Percentiles rank a stretch among this genome's conserved stretches.
Conservation (phyloP, 352 stramenopile genomes). For the Thraustochytrium striatum region DNA sequence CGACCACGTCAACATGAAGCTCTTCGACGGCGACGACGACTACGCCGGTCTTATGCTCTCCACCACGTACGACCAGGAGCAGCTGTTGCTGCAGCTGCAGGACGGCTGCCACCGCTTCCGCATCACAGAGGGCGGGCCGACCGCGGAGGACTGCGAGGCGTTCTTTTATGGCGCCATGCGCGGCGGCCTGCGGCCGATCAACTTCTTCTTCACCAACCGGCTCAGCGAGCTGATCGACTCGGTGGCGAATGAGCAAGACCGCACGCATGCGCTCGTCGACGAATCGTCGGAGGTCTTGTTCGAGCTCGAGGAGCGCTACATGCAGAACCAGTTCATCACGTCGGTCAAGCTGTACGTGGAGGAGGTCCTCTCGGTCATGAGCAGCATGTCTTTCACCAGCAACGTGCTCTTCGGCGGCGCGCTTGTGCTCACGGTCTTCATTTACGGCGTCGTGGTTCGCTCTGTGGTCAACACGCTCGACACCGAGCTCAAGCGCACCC, state of each 20-base stretch:
- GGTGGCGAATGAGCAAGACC: background rate
- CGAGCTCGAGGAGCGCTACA: constrained; percentile 8
- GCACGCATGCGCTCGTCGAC: background rate
- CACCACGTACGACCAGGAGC: background rate
- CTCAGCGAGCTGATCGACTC: background rate
- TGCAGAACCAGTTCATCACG: constrained; percentile 38
- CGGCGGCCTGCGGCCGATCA: background rate
- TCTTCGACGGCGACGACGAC: background rate
- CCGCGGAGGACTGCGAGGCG: background rate
- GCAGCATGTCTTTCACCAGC: too few species aligned
- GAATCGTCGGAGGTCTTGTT: background rate
- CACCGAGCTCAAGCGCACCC: constrained; percentile 33
- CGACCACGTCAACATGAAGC: constrained; percentile 1
- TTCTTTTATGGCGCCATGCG: constrained; percentile 2
- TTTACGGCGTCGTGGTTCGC: constrained; percentile 21
- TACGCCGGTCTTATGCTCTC: background rate
- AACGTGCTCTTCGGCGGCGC: background rate
- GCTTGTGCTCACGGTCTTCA: background rate
- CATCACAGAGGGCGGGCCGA: background rate
- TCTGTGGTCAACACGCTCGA: constrained; percentile 10
- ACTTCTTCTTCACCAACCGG: constrained; percentile 1
- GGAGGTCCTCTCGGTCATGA: too few species aligned
- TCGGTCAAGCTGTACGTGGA: constrained; percentile 11
- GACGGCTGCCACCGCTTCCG: constrained; percentile 23
- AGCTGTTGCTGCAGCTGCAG: background rate